Evolutionary conservation across 495 filamentous ascomycete genomes (phyloP), one percentile per base, ranked within the genome.

Genomic region (Aspergillus carlsbadensis): DNA sequence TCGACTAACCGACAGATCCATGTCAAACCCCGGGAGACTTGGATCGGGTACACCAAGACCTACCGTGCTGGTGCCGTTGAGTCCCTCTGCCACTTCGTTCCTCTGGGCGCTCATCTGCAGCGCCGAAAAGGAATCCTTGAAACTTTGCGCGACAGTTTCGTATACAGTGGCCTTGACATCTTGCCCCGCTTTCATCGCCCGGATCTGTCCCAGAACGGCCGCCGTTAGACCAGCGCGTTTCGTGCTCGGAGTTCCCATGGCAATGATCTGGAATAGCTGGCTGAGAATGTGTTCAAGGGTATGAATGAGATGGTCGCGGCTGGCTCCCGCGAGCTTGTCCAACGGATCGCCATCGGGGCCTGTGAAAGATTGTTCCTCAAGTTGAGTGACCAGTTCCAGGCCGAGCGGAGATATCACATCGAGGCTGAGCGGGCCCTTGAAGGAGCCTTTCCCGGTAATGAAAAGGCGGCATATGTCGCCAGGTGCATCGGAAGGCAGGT

Each of bases 211-310:
- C 10, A 66, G 35, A 10, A 65, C 40, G 10, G 56, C 66, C 8
- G 62, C 47, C 7, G 65, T 21, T 21, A 63, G 58, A 31, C 43
- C 61, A 47, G 60, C 65, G 2, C 64, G 62, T 47, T 67, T 69
- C 52, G 62, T 22, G 33, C 42, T 64, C 3, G 63, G 63, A 7
- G 42, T 62, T 10, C 63, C 61, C 11, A 62, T 31, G 2, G 37
- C 22, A 17, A 69, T 58, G 18, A 65, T 59, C 34, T 64, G 61
- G 10, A 60, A 49, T 2, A 65, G 52, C 34, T 69, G 63, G 35
- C 24, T 21, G 31, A 46, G 58, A 22, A 69, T 64, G 36, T 63
- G 61, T 33, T 64, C 46, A 1, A 69, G 50, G 26, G 17, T 48
- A 11, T 46, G 54, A 21, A 69, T 44, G 3, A 69, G 29, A 29